phyloP scores from a whole-genome alignment of 176 grass and related monocot genomes.

The Carex myosuroides region DNA sequence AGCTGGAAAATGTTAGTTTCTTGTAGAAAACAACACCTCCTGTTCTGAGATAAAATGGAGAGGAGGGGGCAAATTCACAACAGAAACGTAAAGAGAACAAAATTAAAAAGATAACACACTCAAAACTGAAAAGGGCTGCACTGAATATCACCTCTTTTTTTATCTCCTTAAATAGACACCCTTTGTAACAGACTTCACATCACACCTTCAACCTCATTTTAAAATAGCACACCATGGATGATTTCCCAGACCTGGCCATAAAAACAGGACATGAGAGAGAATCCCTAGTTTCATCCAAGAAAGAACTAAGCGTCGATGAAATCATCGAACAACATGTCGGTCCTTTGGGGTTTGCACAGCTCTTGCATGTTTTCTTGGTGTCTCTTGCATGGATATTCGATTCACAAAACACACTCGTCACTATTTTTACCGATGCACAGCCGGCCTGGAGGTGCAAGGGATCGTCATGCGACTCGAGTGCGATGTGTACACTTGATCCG shows the following conservation, averaged over 20 bases:
- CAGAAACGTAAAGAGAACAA: neutral
- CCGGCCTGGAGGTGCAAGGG: slow-evolving; percentile 36
- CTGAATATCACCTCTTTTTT: neutral
- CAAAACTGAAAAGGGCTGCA: neutral
- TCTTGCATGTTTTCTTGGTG: slow-evolving; percentile 41
- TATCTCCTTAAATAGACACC: slow-evolving; percentile 16
- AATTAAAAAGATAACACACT: neutral
- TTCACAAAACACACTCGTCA: slow-evolving; percentile 37
- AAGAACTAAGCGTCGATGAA: slow-evolving; percentile 37
- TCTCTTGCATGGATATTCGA: slow-evolving; percentile 45
- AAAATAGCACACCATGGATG: slow-evolving; percentile 25
- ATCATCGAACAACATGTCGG: slow-evolving; percentile 41
- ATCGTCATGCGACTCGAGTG: neutral
- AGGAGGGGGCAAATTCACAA: neutral
- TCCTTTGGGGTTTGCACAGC: slow-evolving; percentile 32
- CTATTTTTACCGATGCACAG: slow-evolving; percentile 39
- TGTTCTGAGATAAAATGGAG: neutral
- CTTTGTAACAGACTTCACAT: neutral
- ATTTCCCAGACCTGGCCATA: slow-evolving; percentile 21
- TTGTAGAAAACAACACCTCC: neutral
- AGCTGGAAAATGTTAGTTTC: neutral
- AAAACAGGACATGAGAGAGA: neutral
- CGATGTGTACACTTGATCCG: slow-evolving; percentile 31
- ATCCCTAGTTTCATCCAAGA: slow-evolving; percentile 2
- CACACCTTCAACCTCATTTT: neutral